Percentiles rank a stretch among this genome's conserved stretches.
phyloP scores from a whole-genome alignment of 2,329 filamentous ascomycete species.

The Alternaria gaisen region DNA sequence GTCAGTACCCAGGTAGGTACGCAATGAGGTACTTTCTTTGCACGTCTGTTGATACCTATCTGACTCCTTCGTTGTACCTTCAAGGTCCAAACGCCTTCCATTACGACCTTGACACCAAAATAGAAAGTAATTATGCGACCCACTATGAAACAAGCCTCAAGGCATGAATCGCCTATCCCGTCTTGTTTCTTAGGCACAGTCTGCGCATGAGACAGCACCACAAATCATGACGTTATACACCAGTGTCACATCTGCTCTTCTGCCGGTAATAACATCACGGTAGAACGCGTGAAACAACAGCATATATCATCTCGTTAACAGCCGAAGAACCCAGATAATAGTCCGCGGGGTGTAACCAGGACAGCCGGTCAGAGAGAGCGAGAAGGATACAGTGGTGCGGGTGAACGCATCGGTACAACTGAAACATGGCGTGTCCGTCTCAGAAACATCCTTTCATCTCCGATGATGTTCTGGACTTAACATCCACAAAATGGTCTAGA shows the following conservation, averaged over 20 bases:
- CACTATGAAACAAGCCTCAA: background rate
- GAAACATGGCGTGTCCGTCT: slow-evolving; percentile 1
- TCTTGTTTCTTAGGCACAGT: slow-evolving; percentile 1
- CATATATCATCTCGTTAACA: background rate
- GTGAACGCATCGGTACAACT: slow-evolving; percentile 1
- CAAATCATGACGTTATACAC: background rate
- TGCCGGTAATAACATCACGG: background rate
- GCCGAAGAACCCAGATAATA: background rate
- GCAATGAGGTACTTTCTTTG: background rate
- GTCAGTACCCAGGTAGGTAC: background rate
- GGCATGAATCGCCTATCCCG: background rate
- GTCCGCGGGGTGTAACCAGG: background rate
- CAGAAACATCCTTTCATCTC: background rate
- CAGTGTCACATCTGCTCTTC: background rate
- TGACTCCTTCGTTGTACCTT: background rate
- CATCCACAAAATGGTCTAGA: background rate
- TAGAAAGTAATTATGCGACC: background rate
- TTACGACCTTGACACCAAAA: background rate
- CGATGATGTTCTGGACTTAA: background rate
- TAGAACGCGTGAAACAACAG: background rate
- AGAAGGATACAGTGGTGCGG: background rate
- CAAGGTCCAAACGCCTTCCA: background rate
- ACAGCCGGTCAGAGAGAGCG: background rate
- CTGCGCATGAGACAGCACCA: background rate
- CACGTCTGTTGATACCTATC: background rate